Conservation (phyloP, 176 grass and related monocot genomes). For the Aechmea fasciata region DNA sequence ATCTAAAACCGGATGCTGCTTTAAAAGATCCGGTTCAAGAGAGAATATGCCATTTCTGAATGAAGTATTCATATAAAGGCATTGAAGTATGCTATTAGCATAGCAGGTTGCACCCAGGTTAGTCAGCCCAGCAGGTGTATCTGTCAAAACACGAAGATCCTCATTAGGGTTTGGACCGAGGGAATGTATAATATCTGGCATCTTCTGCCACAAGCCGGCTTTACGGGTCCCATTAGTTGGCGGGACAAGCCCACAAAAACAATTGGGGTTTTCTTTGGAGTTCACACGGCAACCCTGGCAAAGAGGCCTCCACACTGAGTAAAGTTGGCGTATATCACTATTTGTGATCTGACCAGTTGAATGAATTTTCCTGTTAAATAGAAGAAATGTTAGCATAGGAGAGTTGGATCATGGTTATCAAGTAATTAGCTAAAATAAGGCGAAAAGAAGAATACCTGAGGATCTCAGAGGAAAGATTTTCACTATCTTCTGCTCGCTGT, state of each 20-base stretch:
- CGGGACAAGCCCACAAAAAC: conserved; percentile 80
- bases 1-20: conserved; percentile 72
- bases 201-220: conserved; percentile 80
- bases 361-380: conserved; percentile 69
- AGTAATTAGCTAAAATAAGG: background rate
- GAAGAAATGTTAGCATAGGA: conserved; percentile 8
- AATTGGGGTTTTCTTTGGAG: conserved; percentile 87
- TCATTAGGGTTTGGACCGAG: conserved; percentile 61
- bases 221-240: conserved; percentile 49
- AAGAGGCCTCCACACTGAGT: conserved; percentile 42
- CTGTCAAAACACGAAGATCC: conserved; percentile 52
- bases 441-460: conserved; percentile 42
- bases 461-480: conserved; percentile 36
- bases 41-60: conserved; percentile 72
- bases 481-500: conserved; percentile 42
- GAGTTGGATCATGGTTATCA: background rate
- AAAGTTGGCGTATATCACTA: conserved; percentile 61
- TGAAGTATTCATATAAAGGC: conserved; percentile 92
- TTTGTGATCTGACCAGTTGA: conserved; percentile 44
- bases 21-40: conserved; percentile 57
- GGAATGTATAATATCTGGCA: conserved; percentile 46
- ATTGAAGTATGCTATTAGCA: conserved; percentile 97
- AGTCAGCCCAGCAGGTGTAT: conserved; percentile 85
- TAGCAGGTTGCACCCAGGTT: conserved; percentile 94
- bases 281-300: conserved; percentile 91